A percentile compares a stretch with the other conserved stretches of the same genome.
Evolutionary conservation across 208 protist genomes (phyloP).

Genomic region (Trypanosoma melophagium): DNA sequence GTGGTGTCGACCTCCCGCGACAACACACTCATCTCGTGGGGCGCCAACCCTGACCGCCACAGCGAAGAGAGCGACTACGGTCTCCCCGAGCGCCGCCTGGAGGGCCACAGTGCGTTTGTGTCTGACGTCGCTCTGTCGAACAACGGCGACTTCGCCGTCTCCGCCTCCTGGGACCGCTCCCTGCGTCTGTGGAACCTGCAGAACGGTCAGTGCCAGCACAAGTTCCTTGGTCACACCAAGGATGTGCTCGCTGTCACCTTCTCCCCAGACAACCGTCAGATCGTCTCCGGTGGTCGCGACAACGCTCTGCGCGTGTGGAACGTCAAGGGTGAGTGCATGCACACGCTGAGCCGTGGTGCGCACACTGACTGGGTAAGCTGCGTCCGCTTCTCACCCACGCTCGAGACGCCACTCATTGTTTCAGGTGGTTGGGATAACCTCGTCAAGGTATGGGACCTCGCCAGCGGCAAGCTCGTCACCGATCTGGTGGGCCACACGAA

Average conservation of each 20-base stretch:
- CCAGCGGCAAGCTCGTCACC: constrained; percentile 89
- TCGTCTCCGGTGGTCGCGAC: constrained; percentile 98
- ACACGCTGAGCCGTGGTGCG: constrained; percentile 90
- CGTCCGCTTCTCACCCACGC: constrained; percentile 97
- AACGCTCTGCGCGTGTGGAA: constrained; percentile 98
- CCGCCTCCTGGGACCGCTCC: constrained; percentile 98
- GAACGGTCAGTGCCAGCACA: constrained; percentile 90
- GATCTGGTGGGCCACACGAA: constrained; percentile 97
- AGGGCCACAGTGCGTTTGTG: constrained; percentile 94
- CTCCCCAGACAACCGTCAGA: constrained; percentile 99
- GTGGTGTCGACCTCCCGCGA: constrained; percentile 94
- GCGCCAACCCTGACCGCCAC: constrained; percentile 82
- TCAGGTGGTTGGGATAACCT: constrained; percentile 98
- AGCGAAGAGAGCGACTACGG: constrained; percentile 76
- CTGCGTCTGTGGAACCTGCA: constrained; percentile 99
- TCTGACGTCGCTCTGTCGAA: constrained; percentile 97
- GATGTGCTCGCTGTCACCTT: constrained; percentile 99
- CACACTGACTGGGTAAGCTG: constrained; percentile 99
- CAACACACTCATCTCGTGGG: constrained; percentile 97
- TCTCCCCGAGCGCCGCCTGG: constrained; percentile 72
- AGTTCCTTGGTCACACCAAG: constrained; percentile 98
- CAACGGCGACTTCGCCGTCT: constrained; percentile 98
- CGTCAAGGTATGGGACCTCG: constrained; percentile 98
- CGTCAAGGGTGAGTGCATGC: constrained; percentile 98
- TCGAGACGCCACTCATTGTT: constrained; percentile 93